Base-by-base conservation (phyloP, 225 moss, liverwort and hornwort genomes). In the Marchantia paleacea region DNA sequence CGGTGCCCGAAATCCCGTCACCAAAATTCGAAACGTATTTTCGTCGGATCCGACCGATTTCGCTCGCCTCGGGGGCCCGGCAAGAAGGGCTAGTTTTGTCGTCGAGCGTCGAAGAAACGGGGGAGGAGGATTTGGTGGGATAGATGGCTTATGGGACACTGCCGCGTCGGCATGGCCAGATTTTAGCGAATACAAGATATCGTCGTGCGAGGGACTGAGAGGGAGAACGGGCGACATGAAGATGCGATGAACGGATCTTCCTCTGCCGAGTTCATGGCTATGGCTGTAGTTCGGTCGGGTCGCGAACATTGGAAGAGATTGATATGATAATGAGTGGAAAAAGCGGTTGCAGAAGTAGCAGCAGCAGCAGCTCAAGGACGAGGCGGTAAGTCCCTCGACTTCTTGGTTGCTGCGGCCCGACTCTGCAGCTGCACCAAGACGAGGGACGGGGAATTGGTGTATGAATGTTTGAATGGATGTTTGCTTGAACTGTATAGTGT, bases 151-250 rank as follows among this genome's bases (percentile, higher is more conserved):
- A 78, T 78, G 66, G 30, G 78, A 28, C 50, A 48, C 51, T 26
- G 78, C 78, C 78, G 78, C 78, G 78, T 78, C 47, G 78, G 78
- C 78, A 78, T 2, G 28, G 25, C 19, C 49, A 50, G 68, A 78
- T 78, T 51, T 68, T 53, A 30, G 78, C 77, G 31, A 24, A 47
- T n/a, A 28, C 22, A 28, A 29, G 74, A 74, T 73, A 73, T 74
- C 55, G 74, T 24, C 24, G 12, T 25, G 2, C 55, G 4, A 26
- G 25, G 52, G 20, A 6, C 49, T 71, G 48, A 49, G 71, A 71
- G n/a, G n/a, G n/a, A n/a, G 39, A 2, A 39, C 39, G 39, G 39
- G 39, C 39, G 3, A 39, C 3, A 39, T 39, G 39, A 39, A 22
- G 54, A 74, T 74, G 74, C 74, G 74, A 74, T 28, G 55, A 52